A percentile compares a stretch with the other conserved stretches of the same genome.
phyloP scores from a whole-genome alignment of 2,329 filamentous ascomycete genomes.

The Fusarium anthophilum region DNA sequence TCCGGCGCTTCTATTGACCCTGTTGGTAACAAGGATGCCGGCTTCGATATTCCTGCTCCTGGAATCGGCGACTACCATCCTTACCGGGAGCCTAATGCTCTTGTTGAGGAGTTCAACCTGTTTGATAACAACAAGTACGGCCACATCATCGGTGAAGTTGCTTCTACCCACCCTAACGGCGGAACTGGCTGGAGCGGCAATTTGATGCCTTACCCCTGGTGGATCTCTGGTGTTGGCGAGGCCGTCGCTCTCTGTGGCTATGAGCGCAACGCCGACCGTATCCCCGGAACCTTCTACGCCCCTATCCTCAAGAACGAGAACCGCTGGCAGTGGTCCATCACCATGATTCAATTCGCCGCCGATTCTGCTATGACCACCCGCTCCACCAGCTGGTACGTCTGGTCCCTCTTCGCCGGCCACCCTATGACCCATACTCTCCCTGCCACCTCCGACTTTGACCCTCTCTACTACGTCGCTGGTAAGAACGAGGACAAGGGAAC shows the following conservation, averaged over 20 bases:
- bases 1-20: conserved; percentile 57
- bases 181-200: conserved; percentile 57
- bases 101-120: conserved; percentile 59
- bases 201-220: conserved; percentile 61
- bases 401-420: conserved; percentile 59
- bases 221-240: conserved; percentile 69
- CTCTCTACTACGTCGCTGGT: conserved; percentile 62
- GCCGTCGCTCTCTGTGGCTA: conserved; percentile 72
- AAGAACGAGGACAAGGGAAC: conserved; percentile 52
- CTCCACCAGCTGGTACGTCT: conserved; percentile 61
- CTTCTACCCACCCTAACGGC: conserved; percentile 62
- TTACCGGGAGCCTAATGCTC: conserved; percentile 60
- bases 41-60: conserved; percentile 52
- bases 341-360: conserved; percentile 59
- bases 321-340: conserved; percentile 61
- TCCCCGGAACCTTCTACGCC: conserved; percentile 63
- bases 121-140: conserved; percentile 59
- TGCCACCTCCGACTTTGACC: conserved; percentile 52
- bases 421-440: conserved; percentile 58
- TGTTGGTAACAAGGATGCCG: conserved; percentile 25
- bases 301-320: conserved; percentile 61
- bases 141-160: conserved; percentile 60
- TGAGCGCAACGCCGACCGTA: conserved; percentile 70
- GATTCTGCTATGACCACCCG: conserved; percentile 58
- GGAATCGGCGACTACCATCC: conserved; percentile 61